Evolutionary conservation across 371 early-diverging fungal species (phyloP).

Genomic region (Paraphysoderma sedebokerense): DNA sequence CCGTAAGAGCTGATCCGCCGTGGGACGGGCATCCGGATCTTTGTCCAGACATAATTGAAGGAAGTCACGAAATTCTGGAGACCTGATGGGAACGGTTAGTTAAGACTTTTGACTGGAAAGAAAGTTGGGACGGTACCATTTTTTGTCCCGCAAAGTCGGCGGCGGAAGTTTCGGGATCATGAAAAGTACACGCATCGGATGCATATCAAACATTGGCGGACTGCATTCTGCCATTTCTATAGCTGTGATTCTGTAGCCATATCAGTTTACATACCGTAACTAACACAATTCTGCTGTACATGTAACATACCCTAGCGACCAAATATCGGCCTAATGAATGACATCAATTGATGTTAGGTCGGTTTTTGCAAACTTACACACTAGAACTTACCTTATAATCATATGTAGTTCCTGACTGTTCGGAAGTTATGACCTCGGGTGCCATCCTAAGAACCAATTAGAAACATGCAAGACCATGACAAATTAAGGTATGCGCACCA

Average conservation of each 20-base stretch:
- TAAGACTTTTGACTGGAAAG: too few relatives aligned
- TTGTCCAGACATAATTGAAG: slow-evolving; percentile 23
- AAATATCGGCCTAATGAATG: slow-evolving; percentile 21
- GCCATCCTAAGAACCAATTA: slow-evolving; percentile 25
- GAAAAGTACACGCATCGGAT: slow-evolving; percentile 31
- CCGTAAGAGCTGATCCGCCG: slow-evolving; percentile 19
- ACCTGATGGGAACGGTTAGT: too few relatives aligned
- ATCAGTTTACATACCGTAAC: background rate
- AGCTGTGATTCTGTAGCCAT: slow-evolving; percentile 16
- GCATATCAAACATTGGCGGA: slow-evolving; percentile 33
- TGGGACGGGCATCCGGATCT: slow-evolving; percentile 23
- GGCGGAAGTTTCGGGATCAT: slow-evolving; percentile 26
- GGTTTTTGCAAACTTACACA: background rate
- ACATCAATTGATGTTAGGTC: background rate
- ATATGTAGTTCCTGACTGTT: slow-evolving; percentile 26
- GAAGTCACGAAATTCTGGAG: slow-evolving; percentile 19
- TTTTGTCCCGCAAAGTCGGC: slow-evolving; percentile 18
- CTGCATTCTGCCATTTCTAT: slow-evolving; percentile 34
- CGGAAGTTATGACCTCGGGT: slow-evolving; percentile 36
- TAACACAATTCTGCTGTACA: background rate
- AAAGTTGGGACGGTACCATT: too few relatives aligned
- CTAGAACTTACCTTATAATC: slow-evolving; percentile 17
- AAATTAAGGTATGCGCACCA: too few relatives aligned
- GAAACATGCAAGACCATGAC: too few relatives aligned
- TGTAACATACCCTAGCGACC: slow-evolving; percentile 14